These are phyloP conservation scores for Aspergillus steynii DNA, from an alignment of 495 filamentous ascomycete species.

Conservation along the genomic window DNA sequence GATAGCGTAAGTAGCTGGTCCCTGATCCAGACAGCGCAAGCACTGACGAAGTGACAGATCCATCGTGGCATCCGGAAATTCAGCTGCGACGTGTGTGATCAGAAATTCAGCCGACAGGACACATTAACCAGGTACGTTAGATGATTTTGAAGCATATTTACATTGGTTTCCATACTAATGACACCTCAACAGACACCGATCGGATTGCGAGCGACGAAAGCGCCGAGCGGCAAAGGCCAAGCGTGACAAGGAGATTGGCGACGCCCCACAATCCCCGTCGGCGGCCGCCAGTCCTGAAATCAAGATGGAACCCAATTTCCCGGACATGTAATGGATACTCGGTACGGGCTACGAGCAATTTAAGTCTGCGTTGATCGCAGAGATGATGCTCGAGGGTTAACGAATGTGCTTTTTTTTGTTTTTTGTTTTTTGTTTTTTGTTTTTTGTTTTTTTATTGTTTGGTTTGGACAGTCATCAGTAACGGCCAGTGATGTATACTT, in stretches of 20 bases:
- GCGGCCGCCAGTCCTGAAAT: not conserved
- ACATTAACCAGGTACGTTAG: slow-evolving; percentile 69
- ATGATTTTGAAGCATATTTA: not conserved
- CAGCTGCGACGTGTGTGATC: slow-evolving; percentile 69
- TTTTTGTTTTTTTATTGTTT: not conserved
- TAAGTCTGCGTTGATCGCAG: slow-evolving; percentile 6
- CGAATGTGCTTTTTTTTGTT: not conserved
- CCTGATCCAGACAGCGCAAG: not conserved
- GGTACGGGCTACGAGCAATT: not conserved
- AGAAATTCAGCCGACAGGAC: slow-evolving; percentile 78
- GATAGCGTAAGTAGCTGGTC: slow-evolving; percentile 61
- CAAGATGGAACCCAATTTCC: not conserved
- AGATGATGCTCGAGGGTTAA: not conserved
- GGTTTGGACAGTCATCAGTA: not conserved
- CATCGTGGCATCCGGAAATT: slow-evolving; percentile 74
- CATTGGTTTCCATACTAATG: not conserved
- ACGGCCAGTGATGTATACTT: slow-evolving; percentile 5
- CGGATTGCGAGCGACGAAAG: not conserved
- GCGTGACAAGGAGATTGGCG: not conserved
- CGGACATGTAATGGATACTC: not conserved
- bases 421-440: too few relatives aligned
- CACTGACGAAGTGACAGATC: slow-evolving; percentile 43
- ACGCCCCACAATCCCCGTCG: not conserved
- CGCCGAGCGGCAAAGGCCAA: not conserved
- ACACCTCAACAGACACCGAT: not conserved